Conservation (phyloP, 371 early-diverging fungal genomes). For the Lichtheimia hyalospora region DNA sequence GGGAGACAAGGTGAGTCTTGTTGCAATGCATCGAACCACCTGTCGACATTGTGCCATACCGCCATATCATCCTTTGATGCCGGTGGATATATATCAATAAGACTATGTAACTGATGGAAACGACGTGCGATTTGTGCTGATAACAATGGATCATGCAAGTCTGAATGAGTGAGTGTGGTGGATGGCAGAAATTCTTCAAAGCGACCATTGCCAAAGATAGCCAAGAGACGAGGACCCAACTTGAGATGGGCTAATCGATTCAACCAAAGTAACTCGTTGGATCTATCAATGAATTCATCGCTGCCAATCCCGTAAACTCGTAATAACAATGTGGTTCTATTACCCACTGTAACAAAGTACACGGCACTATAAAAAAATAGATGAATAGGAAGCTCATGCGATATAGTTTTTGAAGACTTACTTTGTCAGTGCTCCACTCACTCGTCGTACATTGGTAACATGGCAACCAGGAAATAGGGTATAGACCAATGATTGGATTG, state of each 20-base stretch:
- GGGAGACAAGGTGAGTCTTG: constrained; percentile 12
- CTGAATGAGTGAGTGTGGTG: constrained; percentile 65
- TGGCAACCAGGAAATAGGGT: constrained; percentile 36
- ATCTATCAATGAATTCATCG: constrained; percentile 74
- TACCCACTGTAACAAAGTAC: constrained; percentile 61
- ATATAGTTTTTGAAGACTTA: constrained; percentile 12
- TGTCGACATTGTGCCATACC: constrained; percentile 68
- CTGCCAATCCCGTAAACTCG: constrained; percentile 81
- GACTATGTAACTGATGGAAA: constrained; percentile 72
- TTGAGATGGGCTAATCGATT: constrained; percentile 65
- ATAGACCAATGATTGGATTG: constrained; percentile 18
- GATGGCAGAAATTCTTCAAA: constrained; percentile 86
- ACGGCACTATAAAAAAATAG: constrained; percentile 48
- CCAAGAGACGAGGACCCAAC: constrained; percentile 80
- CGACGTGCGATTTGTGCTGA: constrained; percentile 78
- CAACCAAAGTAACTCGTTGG: constrained; percentile 81
- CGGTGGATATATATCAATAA: constrained; percentile 68
- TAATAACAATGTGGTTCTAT: constrained; percentile 54
- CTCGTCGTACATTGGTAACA: constrained; percentile 38
- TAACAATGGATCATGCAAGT: constrained; percentile 63
- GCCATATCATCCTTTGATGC: constrained; percentile 15
- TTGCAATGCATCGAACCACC: constrained; percentile 50
- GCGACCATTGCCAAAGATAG: constrained; percentile 86
- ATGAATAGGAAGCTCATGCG: not conserved
- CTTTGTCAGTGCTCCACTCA: constrained; percentile 90